A percentile compares a stretch with the other conserved stretches of the same genome.
Conservation (phyloP, 441 rosid genomes). For the Kokia cookei region DNA sequence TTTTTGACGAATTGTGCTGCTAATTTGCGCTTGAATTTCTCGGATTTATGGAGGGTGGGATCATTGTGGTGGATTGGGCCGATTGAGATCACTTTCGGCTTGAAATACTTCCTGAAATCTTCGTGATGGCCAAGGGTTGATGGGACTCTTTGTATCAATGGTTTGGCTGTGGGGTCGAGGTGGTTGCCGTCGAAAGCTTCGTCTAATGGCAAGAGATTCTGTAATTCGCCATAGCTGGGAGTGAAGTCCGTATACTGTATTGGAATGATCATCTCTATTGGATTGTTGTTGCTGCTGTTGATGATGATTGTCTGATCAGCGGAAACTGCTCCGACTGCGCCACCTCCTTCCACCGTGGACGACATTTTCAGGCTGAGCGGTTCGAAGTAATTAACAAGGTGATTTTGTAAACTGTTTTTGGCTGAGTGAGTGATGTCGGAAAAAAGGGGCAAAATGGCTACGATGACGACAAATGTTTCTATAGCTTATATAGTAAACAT, state of each 20-base stretch:
- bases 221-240: neutral
- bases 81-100: conserved; percentile 1
- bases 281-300: neutral
- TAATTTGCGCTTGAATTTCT: neutral
- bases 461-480: no score
- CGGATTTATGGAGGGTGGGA: neutral
- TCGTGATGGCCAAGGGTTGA: neutral
- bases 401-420: neutral
- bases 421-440: neutral
- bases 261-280: neutral
- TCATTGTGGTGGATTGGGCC: conserved; percentile 7
- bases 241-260: neutral
- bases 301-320: neutral
- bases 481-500: no score
- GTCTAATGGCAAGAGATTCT: neutral
- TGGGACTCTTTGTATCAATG: conserved; percentile 1
- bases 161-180: neutral
- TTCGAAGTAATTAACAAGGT: neutral
- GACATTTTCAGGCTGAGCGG: neutral
- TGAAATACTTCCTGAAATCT: neutral
- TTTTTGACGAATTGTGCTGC: neutral
- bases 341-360: neutral
- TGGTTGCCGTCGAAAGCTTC: neutral
- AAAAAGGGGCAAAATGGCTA: neutral
- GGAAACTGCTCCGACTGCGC: neutral